A percentile compares a stretch with the other conserved stretches of the same genome.
These are phyloP conservation scores for Solanum pinnatisectum DNA, from an alignment of 257 asterid genomes.

Conservation along the genomic window DNA sequence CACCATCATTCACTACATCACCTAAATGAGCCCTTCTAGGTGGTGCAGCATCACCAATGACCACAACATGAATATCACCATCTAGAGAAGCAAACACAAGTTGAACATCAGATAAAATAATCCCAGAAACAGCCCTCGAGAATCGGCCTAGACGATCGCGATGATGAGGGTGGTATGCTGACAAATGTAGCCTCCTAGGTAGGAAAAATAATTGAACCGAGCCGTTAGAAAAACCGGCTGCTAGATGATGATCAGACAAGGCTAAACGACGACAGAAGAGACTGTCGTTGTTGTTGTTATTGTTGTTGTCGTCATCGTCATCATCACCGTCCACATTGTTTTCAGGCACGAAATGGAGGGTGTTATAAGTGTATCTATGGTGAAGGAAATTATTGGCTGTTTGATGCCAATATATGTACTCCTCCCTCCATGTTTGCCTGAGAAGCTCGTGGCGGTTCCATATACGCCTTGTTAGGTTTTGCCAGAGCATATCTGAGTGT, in stretches of 20 bases:
- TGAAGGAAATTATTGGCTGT: constrained; percentile 48
- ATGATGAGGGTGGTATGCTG: constrained; percentile 50
- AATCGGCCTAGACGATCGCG: constrained; percentile 59
- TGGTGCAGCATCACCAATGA: constrained; percentile 16
- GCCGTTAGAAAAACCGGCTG: constrained; percentile 78
- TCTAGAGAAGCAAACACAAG: constrained; percentile 57
- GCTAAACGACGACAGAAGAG: constrained; percentile 60
- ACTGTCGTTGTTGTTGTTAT: constrained; percentile 25
- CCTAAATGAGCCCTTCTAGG: constrained; percentile 58
- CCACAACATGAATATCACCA: constrained; percentile 59
- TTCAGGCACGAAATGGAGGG: constrained; percentile 32
- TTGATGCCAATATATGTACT: constrained; percentile 59
- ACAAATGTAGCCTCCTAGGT: constrained; percentile 31
- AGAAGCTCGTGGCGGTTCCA: constrained; percentile 42
- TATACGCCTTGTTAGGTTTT: constrained; percentile 40
- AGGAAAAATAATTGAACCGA: constrained; percentile 53
- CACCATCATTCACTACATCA: constrained; percentile 77
- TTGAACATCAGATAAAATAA: constrained; percentile 29
- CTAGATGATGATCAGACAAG: constrained; percentile 59
- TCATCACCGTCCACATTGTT: neutral
- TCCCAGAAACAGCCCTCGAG: constrained; percentile 55
- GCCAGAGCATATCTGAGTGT: constrained; percentile 75
- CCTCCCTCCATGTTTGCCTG: constrained; percentile 67
- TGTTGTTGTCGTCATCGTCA: neutral
- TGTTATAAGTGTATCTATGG: constrained; percentile 26